Evolutionary conservation across 1,139 yeast genomes (phyloP).

Genomic region (Hyphopichia fennica): DNA sequence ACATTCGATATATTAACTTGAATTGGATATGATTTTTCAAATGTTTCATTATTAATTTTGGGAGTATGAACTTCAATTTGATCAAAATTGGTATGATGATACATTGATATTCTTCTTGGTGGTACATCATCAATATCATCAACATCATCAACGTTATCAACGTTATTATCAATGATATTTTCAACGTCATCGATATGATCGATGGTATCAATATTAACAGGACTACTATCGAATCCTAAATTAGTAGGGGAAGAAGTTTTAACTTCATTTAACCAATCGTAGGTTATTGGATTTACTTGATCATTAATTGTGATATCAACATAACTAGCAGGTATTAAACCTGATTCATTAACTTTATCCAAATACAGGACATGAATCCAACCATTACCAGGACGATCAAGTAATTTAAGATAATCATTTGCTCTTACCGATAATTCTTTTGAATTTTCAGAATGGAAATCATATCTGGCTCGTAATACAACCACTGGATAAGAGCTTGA

Average conservation of each 20-base stretch:
- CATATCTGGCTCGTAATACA: slow-evolving; percentile 32
- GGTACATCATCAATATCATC: slow-evolving; percentile 1
- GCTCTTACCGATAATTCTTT: slow-evolving; percentile 27
- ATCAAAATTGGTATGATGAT: not conserved
- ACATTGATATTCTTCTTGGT: slow-evolving; percentile 1
- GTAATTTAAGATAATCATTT: slow-evolving; percentile 31
- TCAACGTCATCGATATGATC: not conserved
- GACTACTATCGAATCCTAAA: too few species aligned
- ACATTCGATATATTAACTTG: slow-evolving; percentile 5
- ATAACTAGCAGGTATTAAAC: slow-evolving; percentile 37
- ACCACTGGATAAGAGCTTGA: slow-evolving; percentile 9
- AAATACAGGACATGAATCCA: slow-evolving; percentile 37
- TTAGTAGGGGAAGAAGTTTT: too few species aligned
- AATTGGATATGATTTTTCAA: slow-evolving; percentile 5
- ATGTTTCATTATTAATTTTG: not conserved
- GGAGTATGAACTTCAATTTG: not conserved
- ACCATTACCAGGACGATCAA: slow-evolving; percentile 36
- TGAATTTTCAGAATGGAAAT: slow-evolving; percentile 26
- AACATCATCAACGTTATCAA: not conserved
- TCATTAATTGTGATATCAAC: slow-evolving; percentile 41
- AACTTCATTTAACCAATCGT: slow-evolving; percentile 28
- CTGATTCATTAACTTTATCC: slow-evolving; percentile 25
- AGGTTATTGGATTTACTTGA: slow-evolving; percentile 27
- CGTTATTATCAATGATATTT: not conserved
- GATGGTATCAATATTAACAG: too few species aligned